Percentiles rank a stretch among this genome's conserved stretches.
Evolutionary conservation across 257 asterid genomes (phyloP).

Genomic region (Agastache rugosa): DNA sequence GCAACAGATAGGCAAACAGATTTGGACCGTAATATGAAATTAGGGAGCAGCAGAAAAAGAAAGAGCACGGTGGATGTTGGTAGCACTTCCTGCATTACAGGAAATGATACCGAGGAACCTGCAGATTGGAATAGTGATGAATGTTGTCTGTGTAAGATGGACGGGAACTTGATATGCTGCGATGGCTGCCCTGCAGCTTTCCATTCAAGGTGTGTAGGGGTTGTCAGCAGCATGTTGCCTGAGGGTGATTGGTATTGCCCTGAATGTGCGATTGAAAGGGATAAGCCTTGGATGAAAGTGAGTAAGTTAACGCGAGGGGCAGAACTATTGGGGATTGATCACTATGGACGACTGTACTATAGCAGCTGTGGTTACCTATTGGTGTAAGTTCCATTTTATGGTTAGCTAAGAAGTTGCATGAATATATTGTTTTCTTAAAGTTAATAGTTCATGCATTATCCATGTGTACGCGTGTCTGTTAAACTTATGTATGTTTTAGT

Average conservation of each 20-base stretch:
- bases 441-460: conserved; percentile 14
- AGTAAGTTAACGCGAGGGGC: conserved; percentile 78
- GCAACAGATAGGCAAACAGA: conserved; percentile 58
- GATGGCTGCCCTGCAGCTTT: conserved; percentile 99
- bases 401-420: conserved; percentile 26
- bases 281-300: conserved; percentile 66
- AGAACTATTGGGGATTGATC: conserved; percentile 79
- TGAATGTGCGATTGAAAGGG: conserved; percentile 78
- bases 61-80: conserved; percentile 57
- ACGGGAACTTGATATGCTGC: conserved; percentile 93
- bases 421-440: conserved; percentile 16
- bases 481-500: conserved; percentile 25
- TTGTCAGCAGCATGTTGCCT: conserved; percentile 79
- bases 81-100: conserved; percentile 64
- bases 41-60: conserved; percentile 59
- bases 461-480: conserved; percentile 13
- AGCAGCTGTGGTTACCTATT: conserved; percentile 88
- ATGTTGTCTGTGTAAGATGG: conserved; percentile 96
- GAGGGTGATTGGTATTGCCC: conserved; percentile 99
- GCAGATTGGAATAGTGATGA: conserved; percentile 89
- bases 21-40: conserved; percentile 54
- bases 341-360: conserved; percentile 70
- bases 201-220: conserved; percentile 94
- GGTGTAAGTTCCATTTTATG: conserved; percentile 69
- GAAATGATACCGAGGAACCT: conserved; percentile 60